These are phyloP conservation scores for Stellera chamaejasme DNA, from an alignment of 345 rosid genomes.

Conservation along the genomic window DNA sequence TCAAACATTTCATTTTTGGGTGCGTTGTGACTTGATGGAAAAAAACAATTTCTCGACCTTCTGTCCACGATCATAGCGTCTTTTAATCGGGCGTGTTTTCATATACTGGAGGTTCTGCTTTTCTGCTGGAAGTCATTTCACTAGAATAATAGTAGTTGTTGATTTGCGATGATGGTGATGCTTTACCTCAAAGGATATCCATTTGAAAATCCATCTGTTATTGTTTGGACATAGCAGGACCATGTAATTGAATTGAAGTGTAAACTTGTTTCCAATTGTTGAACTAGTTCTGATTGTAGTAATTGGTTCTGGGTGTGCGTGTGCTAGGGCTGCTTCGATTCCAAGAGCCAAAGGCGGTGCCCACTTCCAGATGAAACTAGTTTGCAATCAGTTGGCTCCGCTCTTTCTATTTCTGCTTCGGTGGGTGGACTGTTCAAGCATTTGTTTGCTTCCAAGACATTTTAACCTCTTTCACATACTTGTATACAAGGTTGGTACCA, in stretches of 20 bases:
- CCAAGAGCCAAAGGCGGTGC: conserved; percentile 76
- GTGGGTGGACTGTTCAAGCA: conserved; percentile 79
- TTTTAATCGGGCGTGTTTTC: neutral
- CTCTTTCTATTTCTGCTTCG: conserved; percentile 67
- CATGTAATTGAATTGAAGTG: too few relatives aligned
- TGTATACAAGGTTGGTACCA: conserved; percentile 58
- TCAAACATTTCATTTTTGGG: too few relatives aligned
- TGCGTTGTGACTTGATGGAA: too few relatives aligned
- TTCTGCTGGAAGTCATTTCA: neutral
- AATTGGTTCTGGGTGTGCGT: conserved; percentile 4
- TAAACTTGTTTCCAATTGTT: too few relatives aligned
- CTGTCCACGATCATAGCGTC: too few relatives aligned
- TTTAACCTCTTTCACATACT: conserved; percentile 74
- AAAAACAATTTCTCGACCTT: too few relatives aligned
- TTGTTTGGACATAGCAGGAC: too few relatives aligned
- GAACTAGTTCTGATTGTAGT: neutral
- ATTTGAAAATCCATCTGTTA: too few relatives aligned
- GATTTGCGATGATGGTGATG: too few relatives aligned
- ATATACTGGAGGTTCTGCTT: neutral
- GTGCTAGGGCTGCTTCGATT: conserved; percentile 70
- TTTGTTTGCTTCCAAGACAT: conserved; percentile 74
- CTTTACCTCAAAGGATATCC: too few relatives aligned
- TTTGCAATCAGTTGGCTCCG: conserved; percentile 78
- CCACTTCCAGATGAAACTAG: conserved; percentile 79
- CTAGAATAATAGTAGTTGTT: too few relatives aligned